phyloP scores from a whole-genome alignment of 345 rosid species.

The Ailanthus altissimus region DNA sequence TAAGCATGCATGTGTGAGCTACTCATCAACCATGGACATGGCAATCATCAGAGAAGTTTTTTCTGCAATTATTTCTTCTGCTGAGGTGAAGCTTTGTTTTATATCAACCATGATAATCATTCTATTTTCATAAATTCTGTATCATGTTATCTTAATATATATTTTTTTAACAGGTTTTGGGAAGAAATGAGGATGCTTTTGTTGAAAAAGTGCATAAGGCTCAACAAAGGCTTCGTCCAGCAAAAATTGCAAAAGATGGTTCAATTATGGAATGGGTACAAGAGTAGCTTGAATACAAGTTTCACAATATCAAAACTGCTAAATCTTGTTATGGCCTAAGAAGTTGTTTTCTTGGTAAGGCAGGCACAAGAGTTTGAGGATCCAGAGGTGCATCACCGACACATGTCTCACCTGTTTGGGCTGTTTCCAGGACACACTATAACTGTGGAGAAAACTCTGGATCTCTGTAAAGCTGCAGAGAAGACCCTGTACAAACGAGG shows the following conservation, averaged over 20 bases:
- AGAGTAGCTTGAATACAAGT: neutral
- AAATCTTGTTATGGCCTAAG: slow-evolving; percentile 15
- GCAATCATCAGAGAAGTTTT: slow-evolving; percentile 79
- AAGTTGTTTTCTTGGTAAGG: neutral
- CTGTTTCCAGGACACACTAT: slow-evolving; percentile 88
- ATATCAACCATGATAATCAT: neutral
- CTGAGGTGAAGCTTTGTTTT: slow-evolving; percentile 58
- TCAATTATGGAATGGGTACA: slow-evolving; percentile 98
- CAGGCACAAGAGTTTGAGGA: slow-evolving; percentile 86
- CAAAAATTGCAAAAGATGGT: slow-evolving; percentile 70
- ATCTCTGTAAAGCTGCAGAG: slow-evolving; percentile 76
- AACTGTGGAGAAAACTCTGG: slow-evolving; percentile 63
- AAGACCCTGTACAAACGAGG: slow-evolving; percentile 77
- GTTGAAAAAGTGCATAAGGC: slow-evolving; percentile 56
- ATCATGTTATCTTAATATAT: neutral
- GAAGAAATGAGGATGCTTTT: slow-evolving; percentile 52
- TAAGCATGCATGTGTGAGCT: slow-evolving; percentile 80
- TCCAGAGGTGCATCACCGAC: slow-evolving; percentile 79
- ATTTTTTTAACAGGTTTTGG: slow-evolving; percentile 54
- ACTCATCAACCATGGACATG: slow-evolving; percentile 96
- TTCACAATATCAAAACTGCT: neutral
- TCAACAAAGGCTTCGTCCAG: slow-evolving; percentile 68
- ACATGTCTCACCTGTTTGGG: slow-evolving; percentile 89
- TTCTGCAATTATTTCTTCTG: slow-evolving; percentile 63
- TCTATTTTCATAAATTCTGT: slow-evolving; percentile 20